Conservation (phyloP, 2,329 filamentous ascomycete species). For the Sarocladium brachiariae region DNA sequence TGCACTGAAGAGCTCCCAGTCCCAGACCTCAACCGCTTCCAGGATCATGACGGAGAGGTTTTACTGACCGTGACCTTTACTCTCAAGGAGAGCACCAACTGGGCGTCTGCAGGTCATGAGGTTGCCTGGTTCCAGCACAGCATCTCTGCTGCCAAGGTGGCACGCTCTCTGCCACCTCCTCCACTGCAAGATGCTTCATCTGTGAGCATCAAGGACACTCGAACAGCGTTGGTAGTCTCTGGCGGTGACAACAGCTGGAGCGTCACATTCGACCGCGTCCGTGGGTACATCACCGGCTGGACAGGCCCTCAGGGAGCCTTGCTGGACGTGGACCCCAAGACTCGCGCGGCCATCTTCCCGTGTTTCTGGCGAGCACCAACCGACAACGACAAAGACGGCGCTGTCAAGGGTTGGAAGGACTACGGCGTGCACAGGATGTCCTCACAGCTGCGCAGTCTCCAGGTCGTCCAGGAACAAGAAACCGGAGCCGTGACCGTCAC, state of each 20-base stretch:
- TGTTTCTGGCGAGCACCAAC: slow-evolving; percentile 59
- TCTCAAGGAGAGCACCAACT: not conserved
- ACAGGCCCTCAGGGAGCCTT: slow-evolving; percentile 25
- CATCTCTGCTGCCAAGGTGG: not conserved
- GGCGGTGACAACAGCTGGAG: slow-evolving; percentile 25
- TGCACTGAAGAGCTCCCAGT: slow-evolving; percentile 39
- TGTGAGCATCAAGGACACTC: slow-evolving; percentile 38
- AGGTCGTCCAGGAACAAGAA: slow-evolving; percentile 28
- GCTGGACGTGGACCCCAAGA: slow-evolving; percentile 27
- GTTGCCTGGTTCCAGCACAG: slow-evolving; percentile 7
- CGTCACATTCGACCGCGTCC: slow-evolving; percentile 37
- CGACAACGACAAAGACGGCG: slow-evolving; percentile 48
- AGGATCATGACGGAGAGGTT: not conserved
- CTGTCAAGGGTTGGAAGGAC: slow-evolving; percentile 42
- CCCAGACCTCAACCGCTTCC: not conserved
- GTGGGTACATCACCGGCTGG: slow-evolving; percentile 38
- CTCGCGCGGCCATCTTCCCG: slow-evolving; percentile 31
- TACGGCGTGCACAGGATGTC: slow-evolving; percentile 41
- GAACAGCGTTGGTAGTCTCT: slow-evolving; percentile 11
- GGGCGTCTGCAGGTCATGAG: slow-evolving; percentile 1
- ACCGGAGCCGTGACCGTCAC: slow-evolving; percentile 28
- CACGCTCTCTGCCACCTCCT: not conserved
- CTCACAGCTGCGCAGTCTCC: slow-evolving; percentile 36
- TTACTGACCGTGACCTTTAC: slow-evolving; percentile 1
- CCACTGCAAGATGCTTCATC: slow-evolving; percentile 25